Evolutionary conservation across 2,329 filamentous ascomycete genomes (phyloP).

Genomic region (Paecilomyces sp.): DNA sequence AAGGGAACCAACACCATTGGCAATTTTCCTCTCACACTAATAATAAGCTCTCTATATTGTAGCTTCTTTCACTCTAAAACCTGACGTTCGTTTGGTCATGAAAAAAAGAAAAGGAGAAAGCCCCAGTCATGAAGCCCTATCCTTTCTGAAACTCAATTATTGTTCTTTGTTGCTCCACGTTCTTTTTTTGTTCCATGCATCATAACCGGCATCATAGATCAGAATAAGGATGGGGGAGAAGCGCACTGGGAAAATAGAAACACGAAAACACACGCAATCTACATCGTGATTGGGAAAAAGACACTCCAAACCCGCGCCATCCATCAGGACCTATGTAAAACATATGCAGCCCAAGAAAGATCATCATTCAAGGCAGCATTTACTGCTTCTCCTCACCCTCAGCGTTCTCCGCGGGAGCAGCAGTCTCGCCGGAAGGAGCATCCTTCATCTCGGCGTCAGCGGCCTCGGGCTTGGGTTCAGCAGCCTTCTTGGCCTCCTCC

Average conservation of each 20-base stretch:
- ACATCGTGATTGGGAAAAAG: constrained; percentile 2
- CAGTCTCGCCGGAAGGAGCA: constrained; percentile 38
- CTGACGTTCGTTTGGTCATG: neutral
- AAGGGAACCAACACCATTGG: neutral
- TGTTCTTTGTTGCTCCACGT: neutral
- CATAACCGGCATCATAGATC: neutral
- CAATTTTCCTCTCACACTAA: neutral
- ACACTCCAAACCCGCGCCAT: neutral
- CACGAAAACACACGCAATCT: constrained; percentile 1
- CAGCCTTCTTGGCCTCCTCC: constrained; percentile 54
- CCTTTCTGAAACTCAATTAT: neutral
- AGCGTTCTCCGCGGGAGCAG: constrained; percentile 22
- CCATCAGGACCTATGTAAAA: neutral
- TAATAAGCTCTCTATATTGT: neutral
- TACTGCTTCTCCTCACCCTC: constrained; percentile 31
- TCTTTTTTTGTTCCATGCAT: constrained; percentile 1
- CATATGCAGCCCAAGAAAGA: constrained; percentile 1
- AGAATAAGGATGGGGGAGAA: neutral
- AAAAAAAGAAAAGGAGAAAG: neutral
- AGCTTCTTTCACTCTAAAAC: neutral
- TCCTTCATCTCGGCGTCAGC: constrained; percentile 55
- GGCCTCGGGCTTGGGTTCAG: constrained; percentile 38
- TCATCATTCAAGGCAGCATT: neutral
- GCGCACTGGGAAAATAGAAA: neutral
- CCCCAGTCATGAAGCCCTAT: neutral